phyloP scores from a whole-genome alignment of 2,329 filamentous ascomycete genomes.

The Colletotrichum sp. region DNA sequence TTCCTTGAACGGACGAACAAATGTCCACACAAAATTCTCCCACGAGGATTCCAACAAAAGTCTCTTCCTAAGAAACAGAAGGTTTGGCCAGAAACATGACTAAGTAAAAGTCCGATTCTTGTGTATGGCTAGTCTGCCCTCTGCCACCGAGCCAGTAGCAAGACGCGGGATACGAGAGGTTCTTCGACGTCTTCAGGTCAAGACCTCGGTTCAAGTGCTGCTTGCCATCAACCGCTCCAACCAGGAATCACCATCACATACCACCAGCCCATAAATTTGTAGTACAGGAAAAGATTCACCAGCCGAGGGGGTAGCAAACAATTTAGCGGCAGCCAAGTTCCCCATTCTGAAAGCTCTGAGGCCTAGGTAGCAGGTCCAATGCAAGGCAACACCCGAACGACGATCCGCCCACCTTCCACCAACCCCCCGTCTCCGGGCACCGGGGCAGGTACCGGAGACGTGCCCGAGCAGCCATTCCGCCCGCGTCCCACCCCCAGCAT shows the following conservation, averaged over 20 bases:
- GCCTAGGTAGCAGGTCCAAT: not conserved
- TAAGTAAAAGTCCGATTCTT: fast-evolving
- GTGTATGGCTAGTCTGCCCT: not conserved
- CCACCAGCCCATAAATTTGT: not conserved
- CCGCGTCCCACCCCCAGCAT: not conserved
- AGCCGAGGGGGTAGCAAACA: not conserved
- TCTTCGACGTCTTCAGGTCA: not conserved
- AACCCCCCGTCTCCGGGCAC: not conserved
- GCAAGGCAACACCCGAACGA: not conserved
- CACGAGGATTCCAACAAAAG: too few species aligned
- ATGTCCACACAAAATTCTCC: not conserved
- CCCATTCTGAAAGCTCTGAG: not conserved
- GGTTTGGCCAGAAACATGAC: not conserved
- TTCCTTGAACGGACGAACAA: not conserved
- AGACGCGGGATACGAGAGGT: not conserved
- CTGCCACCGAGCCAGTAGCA: not conserved
- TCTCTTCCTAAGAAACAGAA: not conserved
- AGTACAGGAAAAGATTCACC: not conserved
- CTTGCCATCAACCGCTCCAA: not conserved
- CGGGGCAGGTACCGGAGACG: not conserved
- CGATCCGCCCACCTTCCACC: not conserved
- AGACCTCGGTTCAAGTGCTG: not conserved
- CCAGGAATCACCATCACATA: not conserved
- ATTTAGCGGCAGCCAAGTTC: not conserved
- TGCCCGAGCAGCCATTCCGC: not conserved